phyloP scores from a whole-genome alignment of 73 alveolate genomes.

The Chromera velia region DNA sequence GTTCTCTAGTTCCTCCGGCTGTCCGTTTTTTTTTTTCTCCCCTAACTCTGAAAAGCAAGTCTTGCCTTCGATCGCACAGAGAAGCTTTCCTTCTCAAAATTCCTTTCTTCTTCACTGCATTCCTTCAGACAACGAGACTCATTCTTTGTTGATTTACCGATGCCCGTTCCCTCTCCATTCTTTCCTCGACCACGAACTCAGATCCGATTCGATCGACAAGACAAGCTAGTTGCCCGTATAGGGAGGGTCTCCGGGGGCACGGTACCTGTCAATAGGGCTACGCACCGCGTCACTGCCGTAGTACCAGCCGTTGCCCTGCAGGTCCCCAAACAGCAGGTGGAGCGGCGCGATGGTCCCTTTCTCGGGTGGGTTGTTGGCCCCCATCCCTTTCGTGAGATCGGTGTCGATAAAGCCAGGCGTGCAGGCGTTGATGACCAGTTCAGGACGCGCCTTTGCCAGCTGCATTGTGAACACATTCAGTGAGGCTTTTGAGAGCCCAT shows the following conservation, averaged over 20 bases:
- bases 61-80: no score
- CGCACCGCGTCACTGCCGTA: conserved; percentile 28
- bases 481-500: conserved; percentile 25
- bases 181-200: no score
- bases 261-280: conserved; percentile 23
- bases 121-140: no score
- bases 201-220: no score
- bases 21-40: no score
- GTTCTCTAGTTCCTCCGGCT: no score
- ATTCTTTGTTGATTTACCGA: no score
- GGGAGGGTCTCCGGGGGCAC: conserved; percentile 26
- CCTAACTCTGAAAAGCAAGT: no score
- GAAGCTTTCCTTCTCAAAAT: no score
- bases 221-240: conserved; percentile 19
- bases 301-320: conserved; percentile 37
- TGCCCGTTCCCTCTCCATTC: no score
- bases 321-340: conserved; percentile 19
- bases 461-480: conserved; percentile 28
- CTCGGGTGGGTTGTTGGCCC: conserved; percentile 32
- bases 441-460: conserved; percentile 14
- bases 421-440: conserved; percentile 32
- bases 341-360: conserved; percentile 36
- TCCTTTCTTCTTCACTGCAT: no score
- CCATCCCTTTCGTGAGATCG: conserved; percentile 35
- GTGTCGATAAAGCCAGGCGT: conserved; percentile 32